phyloP scores from a whole-genome alignment of 164 flowering plant genomes.

The Aristolochia contorta region DNA sequence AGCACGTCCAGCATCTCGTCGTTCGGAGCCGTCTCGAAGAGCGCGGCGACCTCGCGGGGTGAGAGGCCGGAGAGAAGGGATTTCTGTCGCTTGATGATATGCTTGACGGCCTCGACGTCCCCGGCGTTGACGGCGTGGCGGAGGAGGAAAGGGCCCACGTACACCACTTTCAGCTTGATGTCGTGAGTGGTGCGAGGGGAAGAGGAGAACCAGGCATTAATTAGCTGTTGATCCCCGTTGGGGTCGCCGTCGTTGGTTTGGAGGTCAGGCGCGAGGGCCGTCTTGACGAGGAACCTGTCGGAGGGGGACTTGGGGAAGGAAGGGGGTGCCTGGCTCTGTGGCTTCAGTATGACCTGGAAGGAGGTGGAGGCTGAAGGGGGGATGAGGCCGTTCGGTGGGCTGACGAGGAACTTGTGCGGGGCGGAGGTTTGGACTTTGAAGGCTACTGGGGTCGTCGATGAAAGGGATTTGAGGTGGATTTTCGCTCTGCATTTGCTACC shows the following conservation, averaged over 20 bases:
- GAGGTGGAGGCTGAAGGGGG: conserved; percentile 38
- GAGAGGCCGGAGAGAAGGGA: conserved; percentile 26
- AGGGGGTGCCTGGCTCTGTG: conserved; percentile 48
- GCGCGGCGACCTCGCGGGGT: conserved; percentile 25
- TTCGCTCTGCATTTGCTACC: conserved; percentile 49
- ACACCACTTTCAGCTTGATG: conserved; percentile 55
- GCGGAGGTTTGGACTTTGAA: conserved; percentile 81
- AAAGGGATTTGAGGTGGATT: conserved; percentile 42
- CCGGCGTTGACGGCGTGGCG: conserved; percentile 37
- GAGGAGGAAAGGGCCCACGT: conserved; percentile 54
- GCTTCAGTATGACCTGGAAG: conserved; percentile 64
- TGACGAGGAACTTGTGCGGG: conserved; percentile 65
- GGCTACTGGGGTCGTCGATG: conserved; percentile 31
- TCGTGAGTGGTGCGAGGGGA: conserved; percentile 26
- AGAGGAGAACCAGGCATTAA: conserved; percentile 33
- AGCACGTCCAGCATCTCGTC: conserved; percentile 31
- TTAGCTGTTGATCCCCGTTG: conserved; percentile 16
- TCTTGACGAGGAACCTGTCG: conserved; percentile 62
- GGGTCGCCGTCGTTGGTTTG: conserved; percentile 13
- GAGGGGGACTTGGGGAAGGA: conserved; percentile 61
- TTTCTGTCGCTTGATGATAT: conserved; percentile 39
- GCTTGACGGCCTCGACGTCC: conserved; percentile 30
- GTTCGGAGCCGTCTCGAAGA: conserved; percentile 32
- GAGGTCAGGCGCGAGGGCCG: conserved; percentile 23
- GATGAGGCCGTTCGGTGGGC: conserved; percentile 59